Evolutionary conservation across 768 basidiomycete genomes (phyloP).

Genomic region (Boletus sp.): DNA sequence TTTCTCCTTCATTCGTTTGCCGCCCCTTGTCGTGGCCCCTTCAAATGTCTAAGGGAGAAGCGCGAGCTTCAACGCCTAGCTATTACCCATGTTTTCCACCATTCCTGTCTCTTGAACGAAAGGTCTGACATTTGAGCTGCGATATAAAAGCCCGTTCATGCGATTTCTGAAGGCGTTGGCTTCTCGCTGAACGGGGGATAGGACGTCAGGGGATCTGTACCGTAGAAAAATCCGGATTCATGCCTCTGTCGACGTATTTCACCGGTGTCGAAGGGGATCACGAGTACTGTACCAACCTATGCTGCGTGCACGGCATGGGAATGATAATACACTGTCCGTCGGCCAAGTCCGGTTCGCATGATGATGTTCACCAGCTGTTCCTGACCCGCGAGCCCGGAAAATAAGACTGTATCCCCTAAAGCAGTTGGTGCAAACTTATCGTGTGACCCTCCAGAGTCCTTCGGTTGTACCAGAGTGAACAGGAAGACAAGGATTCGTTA

Average conservation of each 20-base stretch:
- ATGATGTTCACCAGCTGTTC: neutral
- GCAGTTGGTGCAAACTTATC: neutral
- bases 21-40: constrained; percentile 18
- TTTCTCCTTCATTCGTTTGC: constrained; percentile 24
- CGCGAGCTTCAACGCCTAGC: neutral
- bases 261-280: neutral
- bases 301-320: neutral
- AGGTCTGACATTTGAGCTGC: neutral
- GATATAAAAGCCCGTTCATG: neutral
- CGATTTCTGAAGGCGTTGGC: neutral
- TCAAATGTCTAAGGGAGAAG: constrained; percentile 8
- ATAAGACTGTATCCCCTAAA: neutral
- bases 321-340: neutral
- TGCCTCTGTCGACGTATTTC: neutral
- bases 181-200: neutral
- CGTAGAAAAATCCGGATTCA: neutral
- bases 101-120: neutral
- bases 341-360: neutral
- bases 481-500: no score
- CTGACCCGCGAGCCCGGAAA: neutral
- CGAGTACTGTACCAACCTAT: neutral
- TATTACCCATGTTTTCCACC: no score
- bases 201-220: neutral
- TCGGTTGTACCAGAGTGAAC: neutral
- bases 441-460: no score